Base-by-base conservation (phyloP, 1,139 yeast genomes). In the Yamadazyma dushanensis region DNA sequence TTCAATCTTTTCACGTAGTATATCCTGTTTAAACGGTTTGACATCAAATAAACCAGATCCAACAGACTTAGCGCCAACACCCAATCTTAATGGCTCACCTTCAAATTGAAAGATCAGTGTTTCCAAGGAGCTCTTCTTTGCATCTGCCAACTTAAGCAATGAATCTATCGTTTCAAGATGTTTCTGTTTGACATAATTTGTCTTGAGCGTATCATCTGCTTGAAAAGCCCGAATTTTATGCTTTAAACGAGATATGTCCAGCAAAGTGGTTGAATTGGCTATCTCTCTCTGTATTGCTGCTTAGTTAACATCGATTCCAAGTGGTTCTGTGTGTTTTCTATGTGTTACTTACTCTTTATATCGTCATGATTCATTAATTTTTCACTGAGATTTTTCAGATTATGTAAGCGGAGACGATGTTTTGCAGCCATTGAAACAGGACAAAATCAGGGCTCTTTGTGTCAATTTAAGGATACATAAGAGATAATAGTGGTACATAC, bases 11-110 rank as follows among this genome's bases (percentile, higher is more conserved):
- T 40, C 31, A 5, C 21, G 13, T 5, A 8, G 2, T 6, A 39
- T 15, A 6, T 36, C 13, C 13, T 32, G 16, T 14, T 15, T 23
- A 16, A 24, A 43, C 2, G 46, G 44, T 9, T 20, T 25, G n/a
- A 33, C 17, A 22, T 17, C 26, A 18, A 34, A 33, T n/a, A n/a
- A n/a, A n/a, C n/a, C n/a, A n/a, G n/a, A n/a, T n/a, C n/a, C n/a
- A n/a, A n/a, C n/a, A n/a, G n/a, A n/a, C n/a, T n/a, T n/a, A n/a
- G n/a, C n/a, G n/a, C n/a, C n/a, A n/a, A n/a, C n/a, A n/a, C n/a
- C n/a, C n/a, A n/a, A n/a, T n/a, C n/a, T n/a, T n/a, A n/a, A 37
- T 0, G 70, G 70, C 1, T 37, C 51, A 2, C 70, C 70, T 16
- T 26, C 34, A 32, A 64, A 65, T 22, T 35, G 33, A 35, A 65